A percentile compares a stretch with the other conserved stretches of the same genome.
Evolutionary conservation across 1,139 yeast genomes (phyloP).

Genomic region (Pichia sp.): DNA sequence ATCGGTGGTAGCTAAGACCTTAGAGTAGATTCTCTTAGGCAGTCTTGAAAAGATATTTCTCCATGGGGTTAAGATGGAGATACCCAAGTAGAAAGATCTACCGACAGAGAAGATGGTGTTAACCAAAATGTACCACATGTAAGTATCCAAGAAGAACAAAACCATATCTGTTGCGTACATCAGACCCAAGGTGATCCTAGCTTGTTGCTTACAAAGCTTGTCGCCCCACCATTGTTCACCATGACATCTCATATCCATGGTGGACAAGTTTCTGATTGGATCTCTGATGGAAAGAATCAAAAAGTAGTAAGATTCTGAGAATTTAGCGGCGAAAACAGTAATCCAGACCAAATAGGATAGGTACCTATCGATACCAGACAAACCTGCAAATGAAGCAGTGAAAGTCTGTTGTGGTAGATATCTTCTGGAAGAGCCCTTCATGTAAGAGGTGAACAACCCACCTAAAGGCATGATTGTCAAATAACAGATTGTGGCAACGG

Average conservation of each 20-base stretch:
- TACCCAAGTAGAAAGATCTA: slow-evolving; percentile 96
- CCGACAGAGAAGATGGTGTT: slow-evolving; percentile 95
- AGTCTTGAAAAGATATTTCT: slow-evolving; percentile 95
- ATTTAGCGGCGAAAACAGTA: slow-evolving; percentile 83
- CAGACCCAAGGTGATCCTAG: slow-evolving; percentile 81
- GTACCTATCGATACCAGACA: slow-evolving; percentile 92
- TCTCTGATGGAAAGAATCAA: slow-evolving; percentile 87
- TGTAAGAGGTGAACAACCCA: slow-evolving; percentile 89
- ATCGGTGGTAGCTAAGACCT: slow-evolving; percentile 94
- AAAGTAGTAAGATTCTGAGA: slow-evolving; percentile 87
- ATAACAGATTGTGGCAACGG: slow-evolving; percentile 76
- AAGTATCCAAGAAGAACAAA: slow-evolving; percentile 96
- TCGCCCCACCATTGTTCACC: slow-evolving; percentile 91
- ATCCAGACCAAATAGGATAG: slow-evolving; percentile 90
- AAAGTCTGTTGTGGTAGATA: slow-evolving; percentile 94
- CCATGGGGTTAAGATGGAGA: slow-evolving; percentile 98
- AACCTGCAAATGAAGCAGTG: slow-evolving; percentile 83
- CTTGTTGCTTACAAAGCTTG: slow-evolving; percentile 74
- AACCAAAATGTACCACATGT: slow-evolving; percentile 95
- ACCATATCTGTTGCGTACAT: slow-evolving; percentile 90
- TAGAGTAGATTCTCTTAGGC: slow-evolving; percentile 97
- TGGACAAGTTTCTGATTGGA: slow-evolving; percentile 75
- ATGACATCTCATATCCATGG: slow-evolving; percentile 65
- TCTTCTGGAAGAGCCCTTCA: slow-evolving; percentile 83
- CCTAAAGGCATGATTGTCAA: slow-evolving; percentile 96